Base-by-base conservation (phyloP, 345 rosid genomes). In the Gynandropsis gynandra region DNA sequence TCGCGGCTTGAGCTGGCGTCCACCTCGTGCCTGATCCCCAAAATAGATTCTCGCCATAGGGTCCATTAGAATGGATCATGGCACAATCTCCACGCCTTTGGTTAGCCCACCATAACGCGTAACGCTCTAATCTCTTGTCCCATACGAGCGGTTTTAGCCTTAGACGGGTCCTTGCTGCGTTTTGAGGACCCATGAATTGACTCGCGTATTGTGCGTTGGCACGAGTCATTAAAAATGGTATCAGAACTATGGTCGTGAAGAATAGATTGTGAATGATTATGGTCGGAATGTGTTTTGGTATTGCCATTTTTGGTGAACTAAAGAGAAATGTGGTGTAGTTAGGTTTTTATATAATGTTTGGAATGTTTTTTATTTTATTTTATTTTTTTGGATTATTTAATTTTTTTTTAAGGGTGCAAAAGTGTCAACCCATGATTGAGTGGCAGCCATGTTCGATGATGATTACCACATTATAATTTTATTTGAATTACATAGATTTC, bases 1-100 rank as follows among this genome's bases (percentile, higher is more conserved):
- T 27, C 4, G 70, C 85, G 0, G 95, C 97, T 75, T 85, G 80
- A 9, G 56, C 74, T 0, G 95, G 85, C n/a, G 48, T 68, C 97
- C 97, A 89, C 8, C 65, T 82, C 0, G 20, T 10, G 11, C 97
- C 97, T 13, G 95, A 82, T 0, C 97, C 97, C 97, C 97, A 89
- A 24, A 89, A 89, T 39, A 89, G 80, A 64, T 89, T 89, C 78
- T 89, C 97, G 9, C 97, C 97, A 3, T 77, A 85, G 0, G 87
- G 87, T 15, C 97, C 97, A 4, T 82, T 79, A 0, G 97, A 89
- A 63, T 89, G 97, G 61, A 10, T 68, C 62, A 89, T 47, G 1
- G 55, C 72, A n/a, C 97, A 89, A 64, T 89, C 97, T 1, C 6
- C 1, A 10, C 79, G 71, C 71, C 97, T 71, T 39, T 71, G 77